Base-by-base conservation (phyloP, 306 rosid genomes). In the Herpetospermum pedunculosum region DNA sequence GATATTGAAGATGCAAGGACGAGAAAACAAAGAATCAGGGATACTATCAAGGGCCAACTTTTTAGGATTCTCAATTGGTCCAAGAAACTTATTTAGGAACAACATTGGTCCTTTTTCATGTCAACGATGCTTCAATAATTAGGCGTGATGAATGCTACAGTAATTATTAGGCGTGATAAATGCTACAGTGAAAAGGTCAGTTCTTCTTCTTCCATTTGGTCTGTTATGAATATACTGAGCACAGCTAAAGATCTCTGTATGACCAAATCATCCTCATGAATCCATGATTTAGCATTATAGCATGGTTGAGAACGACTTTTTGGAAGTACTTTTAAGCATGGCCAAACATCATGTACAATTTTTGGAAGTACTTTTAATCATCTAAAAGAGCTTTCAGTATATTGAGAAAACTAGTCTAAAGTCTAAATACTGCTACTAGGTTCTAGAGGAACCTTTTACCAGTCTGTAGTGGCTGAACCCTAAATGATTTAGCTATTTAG, bases 1-100 rank as follows among this genome's bases (percentile, higher is more conserved):
- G 98, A 93, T 85, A 87, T 90, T 71, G 96, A 93, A 84, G 83
- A 87, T 77, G 93, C 87, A 62, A 87, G 82, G 85, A 78, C 79
- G 77, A 89, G 82, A 85, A 89, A 87, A 82, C 84, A 59, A 68
- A 78, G 81, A 43, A 68, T 85, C 46, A 81, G 81, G 80, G 80
- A 81, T 65, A 79, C 46, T 67, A 52, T 89, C 32, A 83, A 83
- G 82, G 83, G 83, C 72, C 87, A 83, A 34, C 70, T 87, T 70
- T 81, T 78, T 43, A 83, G 72, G 81, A 26, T 93, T 58, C 93
- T 90, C 70, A 88, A 78, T 58, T 93, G 98, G 97, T 90, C 93
- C 88, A 89, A 85, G 78, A 90, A 86, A 83, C 85, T 89, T 59
- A 79, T 81, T 82, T 81, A 83, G 83, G 76, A 73, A 70, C 74